Base-by-base conservation (phyloP, 176 grass and related monocot genomes). In the Eremochloa ophiuroides region DNA sequence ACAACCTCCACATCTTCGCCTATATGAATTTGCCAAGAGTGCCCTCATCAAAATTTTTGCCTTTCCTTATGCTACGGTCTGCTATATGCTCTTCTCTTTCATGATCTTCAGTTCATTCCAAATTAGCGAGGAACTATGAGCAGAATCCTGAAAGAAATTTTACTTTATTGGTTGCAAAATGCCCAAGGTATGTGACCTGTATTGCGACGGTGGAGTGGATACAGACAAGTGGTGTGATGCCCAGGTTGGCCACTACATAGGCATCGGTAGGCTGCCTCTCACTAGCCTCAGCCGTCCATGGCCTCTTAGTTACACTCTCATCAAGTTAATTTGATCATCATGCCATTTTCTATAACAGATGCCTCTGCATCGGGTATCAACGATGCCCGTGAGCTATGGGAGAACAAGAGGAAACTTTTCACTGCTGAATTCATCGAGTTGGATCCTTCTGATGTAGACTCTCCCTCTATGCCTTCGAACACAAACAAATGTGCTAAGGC, bases 51-150 rank as follows among this genome's bases (percentile, higher is more conserved):
- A 89, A 60, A 95, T 95, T 41, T 98, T 95, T 23, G 88, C 86
- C 8, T 98, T 95, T 71, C 95, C 95, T 47, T 98, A 98, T 51
- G 92, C 95, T 62, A 94, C 90, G 58, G 95, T 98, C 61, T 58
- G 67, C 47, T 30, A 23, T 12, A 33, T 48, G 13, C 69, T 82
- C 47, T 66, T 43, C 58, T 65, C 25, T 71, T 72, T 65, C 23
- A 13, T 58, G 26, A 7, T 26, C 3, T 78, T 50, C 22, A 41
- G 47, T 63, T 82, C 43, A 2, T 60, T 51, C 75, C 6, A 59
- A 23, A 60, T 69, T 17, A 71, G 31, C 10, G 1, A 39, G 26
- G 12, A 75, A 51, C 17, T 43, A 6, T 13, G n/a, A 70, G 9
- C 41, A 63, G 50, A 77, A 69, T 76, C 3, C n/a, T 81, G 51